phyloP scores from a whole-genome alignment of 306 rosid genomes.

The Dalbergia cochinchinensis region DNA sequence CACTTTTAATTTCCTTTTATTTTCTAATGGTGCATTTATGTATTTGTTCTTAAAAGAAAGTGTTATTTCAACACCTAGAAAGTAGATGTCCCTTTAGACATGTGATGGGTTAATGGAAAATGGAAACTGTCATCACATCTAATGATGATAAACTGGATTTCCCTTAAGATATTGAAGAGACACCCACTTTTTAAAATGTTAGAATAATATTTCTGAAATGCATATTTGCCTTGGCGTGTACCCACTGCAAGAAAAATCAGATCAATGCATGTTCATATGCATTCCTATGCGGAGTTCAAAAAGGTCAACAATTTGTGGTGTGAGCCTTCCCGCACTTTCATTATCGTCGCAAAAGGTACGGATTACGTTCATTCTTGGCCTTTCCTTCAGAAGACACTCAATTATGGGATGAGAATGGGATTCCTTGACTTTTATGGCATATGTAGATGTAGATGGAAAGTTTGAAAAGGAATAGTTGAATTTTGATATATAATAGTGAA shows the following conservation, averaged over 20 bases:
- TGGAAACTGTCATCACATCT: no score
- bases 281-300: background rate
- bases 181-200: no score
- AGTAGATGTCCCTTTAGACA: no score
- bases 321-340: background rate
- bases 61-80: no score
- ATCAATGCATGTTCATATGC: background rate
- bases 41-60: background rate
- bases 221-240: background rate
- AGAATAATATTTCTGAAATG: no score
- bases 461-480: no score
- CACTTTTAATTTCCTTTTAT: background rate
- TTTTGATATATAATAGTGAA: no score
- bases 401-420: background rate
- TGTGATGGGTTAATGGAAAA: no score
- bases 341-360: background rate
- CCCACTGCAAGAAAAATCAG: background rate
- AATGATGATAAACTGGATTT: no score
- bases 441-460: no score
- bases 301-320: background rate
- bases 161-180: no score
- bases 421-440: background rate
- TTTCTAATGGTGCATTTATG: background rate
- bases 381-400: background rate
- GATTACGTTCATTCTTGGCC: background rate